Conservation (phyloP, 169 alveolate genomes). For the Babesia bigemina region DNA sequence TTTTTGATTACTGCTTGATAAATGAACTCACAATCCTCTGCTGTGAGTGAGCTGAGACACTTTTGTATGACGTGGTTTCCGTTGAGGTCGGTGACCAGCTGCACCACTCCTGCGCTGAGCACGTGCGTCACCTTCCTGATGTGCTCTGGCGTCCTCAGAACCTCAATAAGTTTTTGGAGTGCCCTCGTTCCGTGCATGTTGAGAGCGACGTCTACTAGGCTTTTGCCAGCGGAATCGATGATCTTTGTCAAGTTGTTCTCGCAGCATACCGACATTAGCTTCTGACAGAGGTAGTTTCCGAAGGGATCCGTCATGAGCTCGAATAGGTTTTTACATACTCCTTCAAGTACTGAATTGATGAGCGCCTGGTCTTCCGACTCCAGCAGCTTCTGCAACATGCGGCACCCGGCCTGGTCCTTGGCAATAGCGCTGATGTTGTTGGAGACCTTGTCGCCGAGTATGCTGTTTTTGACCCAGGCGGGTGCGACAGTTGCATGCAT, state of each 20-base stretch:
- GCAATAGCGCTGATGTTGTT: slow-evolving; percentile 54
- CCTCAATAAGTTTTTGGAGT: slow-evolving; percentile 90
- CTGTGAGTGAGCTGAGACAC: slow-evolving; percentile 75
- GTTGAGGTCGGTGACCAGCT: slow-evolving; percentile 84
- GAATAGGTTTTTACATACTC: slow-evolving; percentile 76
- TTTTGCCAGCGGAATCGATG: slow-evolving; percentile 74
- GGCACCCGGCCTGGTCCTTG: slow-evolving; percentile 87
- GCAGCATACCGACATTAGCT: slow-evolving; percentile 84
- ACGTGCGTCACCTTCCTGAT: slow-evolving; percentile 29
- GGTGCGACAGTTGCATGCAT: slow-evolving; percentile 10
- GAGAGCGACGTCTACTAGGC: slow-evolving; percentile 80
- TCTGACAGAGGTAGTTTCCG: slow-evolving; percentile 93
- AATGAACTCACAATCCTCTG: slow-evolving; percentile 84
- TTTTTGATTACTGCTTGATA: slow-evolving; percentile 77
- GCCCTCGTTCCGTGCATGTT: slow-evolving; percentile 94
- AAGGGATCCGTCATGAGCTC: slow-evolving; percentile 90
- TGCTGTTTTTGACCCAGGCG: slow-evolving; percentile 28
- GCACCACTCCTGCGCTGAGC: slow-evolving; percentile 67
- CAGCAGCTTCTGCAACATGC: slow-evolving; percentile 82
- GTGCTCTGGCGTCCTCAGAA: slow-evolving; percentile 56
- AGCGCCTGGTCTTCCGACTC: slow-evolving; percentile 76
- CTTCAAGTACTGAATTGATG: slow-evolving; percentile 73
- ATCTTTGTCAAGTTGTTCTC: slow-evolving; percentile 70
- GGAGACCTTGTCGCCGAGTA: slow-evolving; percentile 39
- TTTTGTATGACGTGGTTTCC: slow-evolving; percentile 93